Evolutionary conservation across 257 asterid genomes (phyloP).

Genomic region (Solanum infundibuliforme): DNA sequence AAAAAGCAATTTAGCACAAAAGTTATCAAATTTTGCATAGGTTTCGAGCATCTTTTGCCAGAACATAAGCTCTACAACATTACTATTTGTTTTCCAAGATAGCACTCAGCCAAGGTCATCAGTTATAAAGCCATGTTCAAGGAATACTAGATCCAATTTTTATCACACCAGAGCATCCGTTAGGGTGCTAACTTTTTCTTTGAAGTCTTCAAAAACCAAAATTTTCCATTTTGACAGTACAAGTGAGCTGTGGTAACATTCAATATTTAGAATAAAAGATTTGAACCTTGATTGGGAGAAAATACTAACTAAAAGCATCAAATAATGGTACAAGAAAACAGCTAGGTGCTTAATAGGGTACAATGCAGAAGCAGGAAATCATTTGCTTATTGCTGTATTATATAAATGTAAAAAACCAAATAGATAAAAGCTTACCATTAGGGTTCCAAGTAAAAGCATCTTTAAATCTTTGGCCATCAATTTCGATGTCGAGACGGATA

Average conservation of each 20-base stretch:
- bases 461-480: conserved; percentile 75
- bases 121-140: not conserved
- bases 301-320: not conserved
- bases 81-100: not conserved
- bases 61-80: not conserved
- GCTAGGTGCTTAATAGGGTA: not conserved
- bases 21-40: not conserved
- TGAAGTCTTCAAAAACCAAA: not conserved
- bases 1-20: not conserved
- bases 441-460: conserved; percentile 95
- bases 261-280: not conserved
- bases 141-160: not conserved
- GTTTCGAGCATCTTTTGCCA: not conserved
- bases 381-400: no score
- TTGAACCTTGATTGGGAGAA: not conserved
- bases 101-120: not conserved
- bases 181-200: not conserved
- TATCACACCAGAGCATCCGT: not conserved
- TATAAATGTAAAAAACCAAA: not conserved
- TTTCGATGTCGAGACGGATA: conserved; percentile 75
- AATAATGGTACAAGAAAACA: not conserved
- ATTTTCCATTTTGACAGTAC: not conserved
- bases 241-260: not conserved
- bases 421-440: conserved; percentile 32
- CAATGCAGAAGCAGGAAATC: not conserved